Evolutionary conservation across 2,329 filamentous ascomycete species (phyloP).

Genomic region (Nectriaceae sp.): DNA sequence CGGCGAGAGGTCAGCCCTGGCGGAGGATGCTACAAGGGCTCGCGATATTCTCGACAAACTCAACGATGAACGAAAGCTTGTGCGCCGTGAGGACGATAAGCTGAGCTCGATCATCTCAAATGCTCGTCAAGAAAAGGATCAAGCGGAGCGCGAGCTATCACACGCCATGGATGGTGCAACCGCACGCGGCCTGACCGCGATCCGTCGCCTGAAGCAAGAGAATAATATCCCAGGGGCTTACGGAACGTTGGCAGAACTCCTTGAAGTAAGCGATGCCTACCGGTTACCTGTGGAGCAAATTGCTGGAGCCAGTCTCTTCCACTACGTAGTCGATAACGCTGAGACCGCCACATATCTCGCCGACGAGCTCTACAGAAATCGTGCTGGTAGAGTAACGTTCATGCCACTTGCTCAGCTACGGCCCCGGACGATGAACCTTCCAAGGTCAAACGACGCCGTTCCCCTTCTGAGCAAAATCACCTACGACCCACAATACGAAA

Average conservation of each 20-base stretch:
- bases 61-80: constrained; percentile 81
- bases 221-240: constrained; percentile 83
- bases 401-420: constrained; percentile 87
- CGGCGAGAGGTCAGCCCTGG: constrained; percentile 70
- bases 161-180: constrained; percentile 90
- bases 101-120: constrained; percentile 76
- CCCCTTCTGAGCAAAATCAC: constrained; percentile 83
- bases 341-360: constrained; percentile 82
- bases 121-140: constrained; percentile 73
- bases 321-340: constrained; percentile 93
- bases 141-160: constrained; percentile 75
- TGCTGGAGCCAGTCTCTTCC: constrained; percentile 88
- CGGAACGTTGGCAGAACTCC: constrained; percentile 89
- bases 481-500: constrained; percentile 76
- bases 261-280: constrained; percentile 83
- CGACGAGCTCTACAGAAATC: constrained; percentile 75
- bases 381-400: constrained; percentile 87
- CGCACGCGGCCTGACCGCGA: constrained; percentile 80
- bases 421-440: constrained; percentile 71
- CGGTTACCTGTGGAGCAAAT: constrained; percentile 90
- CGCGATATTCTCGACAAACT: constrained; percentile 78
- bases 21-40: constrained; percentile 73
- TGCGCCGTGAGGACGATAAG: constrained; percentile 88
- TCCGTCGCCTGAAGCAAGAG: constrained; percentile 79
- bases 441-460: constrained; percentile 83